A percentile compares a stretch with the other conserved stretches of the same genome.
Evolutionary conservation across 139 green algal genomes (phyloP).

Genomic region (Desmodesmus armatus): DNA sequence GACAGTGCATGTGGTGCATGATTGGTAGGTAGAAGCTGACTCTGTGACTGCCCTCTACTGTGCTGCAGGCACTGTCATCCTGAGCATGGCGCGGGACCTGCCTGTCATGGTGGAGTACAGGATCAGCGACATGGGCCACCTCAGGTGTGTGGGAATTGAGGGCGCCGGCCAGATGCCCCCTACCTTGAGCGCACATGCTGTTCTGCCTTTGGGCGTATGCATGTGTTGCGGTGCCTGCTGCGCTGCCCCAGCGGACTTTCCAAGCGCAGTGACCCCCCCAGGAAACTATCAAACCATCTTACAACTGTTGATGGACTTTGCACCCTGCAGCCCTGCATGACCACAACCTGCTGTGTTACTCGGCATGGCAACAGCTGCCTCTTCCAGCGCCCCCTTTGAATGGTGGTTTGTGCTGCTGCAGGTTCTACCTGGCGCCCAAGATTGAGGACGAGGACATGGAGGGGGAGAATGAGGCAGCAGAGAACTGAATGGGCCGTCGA

Average conservation of each 20-base stretch:
- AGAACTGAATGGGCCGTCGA: background rate
- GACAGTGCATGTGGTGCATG: background rate
- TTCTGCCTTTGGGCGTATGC: background rate
- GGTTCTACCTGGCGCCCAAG: slow-evolving; percentile 84
- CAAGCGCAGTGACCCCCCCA: too few relatives aligned
- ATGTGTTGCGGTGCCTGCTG: background rate
- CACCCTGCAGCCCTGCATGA: too few relatives aligned
- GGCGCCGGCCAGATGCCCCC: too few relatives aligned
- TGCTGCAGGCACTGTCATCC: slow-evolving; percentile 70
- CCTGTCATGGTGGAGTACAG: slow-evolving; percentile 95
- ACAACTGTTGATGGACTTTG: too few relatives aligned
- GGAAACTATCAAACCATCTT: too few relatives aligned
- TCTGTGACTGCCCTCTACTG: too few relatives aligned
- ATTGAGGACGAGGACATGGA: slow-evolving; percentile 87
- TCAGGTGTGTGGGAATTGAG: slow-evolving; percentile 81
- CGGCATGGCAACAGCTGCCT: too few relatives aligned
- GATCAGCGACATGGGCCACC: slow-evolving; percentile 87
- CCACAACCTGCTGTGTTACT: too few relatives aligned
- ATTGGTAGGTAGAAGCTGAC: background rate
- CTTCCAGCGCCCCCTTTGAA: too few relatives aligned
- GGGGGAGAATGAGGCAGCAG: slow-evolving; percentile 54
- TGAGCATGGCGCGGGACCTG: slow-evolving; percentile 93
- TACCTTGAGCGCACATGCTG: too few relatives aligned
- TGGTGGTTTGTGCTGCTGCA: slow-evolving; percentile 36
- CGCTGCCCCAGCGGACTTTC: background rate